These are phyloP conservation scores for Venturia aucupariae DNA, from an alignment of 2,329 filamentous ascomycete species.

Conservation along the genomic window DNA sequence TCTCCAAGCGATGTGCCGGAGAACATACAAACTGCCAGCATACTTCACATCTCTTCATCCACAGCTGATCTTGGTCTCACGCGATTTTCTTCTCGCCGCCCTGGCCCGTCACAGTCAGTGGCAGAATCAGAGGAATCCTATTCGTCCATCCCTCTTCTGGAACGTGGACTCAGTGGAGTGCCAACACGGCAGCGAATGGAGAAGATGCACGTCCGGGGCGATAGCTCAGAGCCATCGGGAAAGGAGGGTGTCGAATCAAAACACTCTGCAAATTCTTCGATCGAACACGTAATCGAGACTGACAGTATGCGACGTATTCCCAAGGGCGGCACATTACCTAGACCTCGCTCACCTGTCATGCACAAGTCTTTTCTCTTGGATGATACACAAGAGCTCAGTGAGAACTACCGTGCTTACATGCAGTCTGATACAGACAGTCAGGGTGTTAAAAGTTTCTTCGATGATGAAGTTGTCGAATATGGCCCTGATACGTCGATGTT, in stretches of 20 bases:
- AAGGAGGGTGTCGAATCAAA: neutral
- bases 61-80: conserved; percentile 10
- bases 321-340: conserved; percentile 33
- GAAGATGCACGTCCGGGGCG: neutral
- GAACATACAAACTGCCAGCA: conserved; percentile 27
- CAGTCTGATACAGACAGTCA: conserved; percentile 39
- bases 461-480: conserved; percentile 35
- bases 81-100: neutral
- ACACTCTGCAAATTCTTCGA: conserved; percentile 36
- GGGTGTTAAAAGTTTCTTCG: conserved; percentile 39
- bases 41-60: conserved; percentile 22
- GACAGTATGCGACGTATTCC: conserved; percentile 43
- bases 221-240: neutral
- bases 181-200: neutral
- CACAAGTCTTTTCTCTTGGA: conserved; percentile 40
- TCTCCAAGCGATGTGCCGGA: neutral
- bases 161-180: conserved; percentile 43
- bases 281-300: conserved; percentile 42
- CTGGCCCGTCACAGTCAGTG: conserved; percentile 23
- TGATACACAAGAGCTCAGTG: conserved; percentile 47
- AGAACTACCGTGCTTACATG: conserved; percentile 40
- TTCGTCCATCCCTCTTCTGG: conserved; percentile 66
- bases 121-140: conserved; percentile 65
- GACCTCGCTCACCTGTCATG: conserved; percentile 19
- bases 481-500: conserved; percentile 21